phyloP scores from a whole-genome alignment of 2,329 filamentous ascomycete genomes.

The Botrytis pseudocinerea region DNA sequence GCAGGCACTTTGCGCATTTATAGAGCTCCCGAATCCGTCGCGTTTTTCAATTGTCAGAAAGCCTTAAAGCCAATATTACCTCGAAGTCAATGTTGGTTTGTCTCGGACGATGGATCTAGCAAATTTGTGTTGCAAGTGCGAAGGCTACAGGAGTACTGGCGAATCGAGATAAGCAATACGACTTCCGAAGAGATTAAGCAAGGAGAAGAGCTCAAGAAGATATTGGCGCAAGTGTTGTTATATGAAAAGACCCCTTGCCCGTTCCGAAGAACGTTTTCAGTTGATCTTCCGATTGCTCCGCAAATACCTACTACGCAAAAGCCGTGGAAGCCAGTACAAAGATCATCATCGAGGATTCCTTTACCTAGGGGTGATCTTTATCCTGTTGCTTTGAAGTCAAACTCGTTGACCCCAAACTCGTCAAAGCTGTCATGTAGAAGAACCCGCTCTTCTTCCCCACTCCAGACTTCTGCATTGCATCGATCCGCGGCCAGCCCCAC shows the following conservation, averaged over 20 bases:
- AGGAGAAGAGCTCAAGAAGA: slow-evolving; percentile 66
- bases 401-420: slow-evolving; percentile 13
- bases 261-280: slow-evolving; percentile 74
- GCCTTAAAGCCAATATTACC: slow-evolving; percentile 84
- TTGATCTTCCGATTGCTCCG: slow-evolving; percentile 69
- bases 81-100: slow-evolving; percentile 91
- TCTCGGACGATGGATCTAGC: slow-evolving; percentile 69
- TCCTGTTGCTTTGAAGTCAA: slow-evolving; percentile 23
- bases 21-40: slow-evolving; percentile 79
- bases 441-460: slow-evolving; percentile 20
- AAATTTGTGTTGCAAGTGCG: slow-evolving; percentile 85
- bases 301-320: slow-evolving; percentile 64
- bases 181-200: slow-evolving; percentile 63
- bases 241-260: slow-evolving; percentile 90
- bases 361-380: slow-evolving; percentile 22
- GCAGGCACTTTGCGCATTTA: slow-evolving; percentile 78
- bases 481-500: slow-evolving; percentile 11
- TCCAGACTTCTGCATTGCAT: slow-evolving; percentile 17
- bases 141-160: slow-evolving; percentile 75
- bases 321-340: slow-evolving; percentile 62
- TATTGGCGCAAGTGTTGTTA: slow-evolving; percentile 71
- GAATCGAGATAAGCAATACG: slow-evolving; percentile 77
- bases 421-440: slow-evolving; percentile 13
- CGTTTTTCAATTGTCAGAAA: slow-evolving; percentile 82
- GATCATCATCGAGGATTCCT: slow-evolving; percentile 25